Base-by-base conservation (phyloP, 2,329 filamentous ascomycete species). In the Xylaria sp. region DNA sequence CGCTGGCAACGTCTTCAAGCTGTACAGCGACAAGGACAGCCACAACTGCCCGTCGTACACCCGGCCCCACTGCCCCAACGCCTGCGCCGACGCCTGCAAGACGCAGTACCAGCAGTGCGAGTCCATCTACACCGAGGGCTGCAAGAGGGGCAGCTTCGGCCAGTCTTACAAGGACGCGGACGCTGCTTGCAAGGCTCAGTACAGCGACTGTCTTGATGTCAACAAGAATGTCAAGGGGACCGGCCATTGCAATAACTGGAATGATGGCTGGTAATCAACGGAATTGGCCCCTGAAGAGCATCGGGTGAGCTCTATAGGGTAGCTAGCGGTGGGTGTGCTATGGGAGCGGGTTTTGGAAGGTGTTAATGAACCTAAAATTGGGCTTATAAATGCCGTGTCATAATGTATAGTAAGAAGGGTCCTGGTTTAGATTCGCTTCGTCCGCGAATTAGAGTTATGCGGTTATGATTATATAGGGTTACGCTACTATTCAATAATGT, bases 11-110 rank as follows among this genome's bases (percentile, higher is more conserved):
- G 81, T 81, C 19, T 86, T 86, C 79, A 88, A 88, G 80, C 78
- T 85, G 47, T 88, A 88, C 81, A 83, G 75, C 12, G 76, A 82
- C 59, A 71, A 78, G 53, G 78, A 85, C 71, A 81, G 79, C 68
- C 70, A 65, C 63, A 78, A 80, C 24, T 87, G 85, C 79, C 78
- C 78, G 19, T 79, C 80, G 21, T 88, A 85, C 76, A 65, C 75
- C 12, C 80, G 82, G 68, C 65, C 61, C 34, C 67, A 78, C 57
- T 78, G 78, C 71, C 67, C 72, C 53, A 75, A 78, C 69, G 86
- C 82, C 59, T 88, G 86, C 75, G 73, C 78, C 60, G 84, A 85
- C 70, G 85, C 86, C 34, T 88, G 86, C 80, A 81, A 84, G 77
- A 78, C 80, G 60, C 86, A 88, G 79, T 85, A 83, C 75, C 74